A percentile compares a stretch with the other conserved stretches of the same genome.
phyloP scores from a whole-genome alignment of 2,329 filamentous ascomycete species.

The Cucurbitaria berberidis region DNA sequence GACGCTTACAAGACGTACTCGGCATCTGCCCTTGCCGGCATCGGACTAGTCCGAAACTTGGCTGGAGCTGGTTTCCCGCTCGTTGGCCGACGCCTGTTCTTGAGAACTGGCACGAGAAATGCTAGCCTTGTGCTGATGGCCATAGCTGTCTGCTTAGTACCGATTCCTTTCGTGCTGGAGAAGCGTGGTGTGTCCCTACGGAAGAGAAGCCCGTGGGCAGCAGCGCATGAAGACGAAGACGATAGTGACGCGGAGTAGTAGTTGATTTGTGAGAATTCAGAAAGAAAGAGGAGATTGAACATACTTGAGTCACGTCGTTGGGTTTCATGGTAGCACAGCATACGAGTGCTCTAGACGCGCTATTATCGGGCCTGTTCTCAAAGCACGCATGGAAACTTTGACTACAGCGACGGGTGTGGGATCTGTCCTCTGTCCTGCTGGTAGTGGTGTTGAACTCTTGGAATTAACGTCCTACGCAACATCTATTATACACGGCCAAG shows the following conservation, averaged over 20 bases:
- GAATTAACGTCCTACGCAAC: too few relatives aligned
- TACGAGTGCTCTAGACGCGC: slow-evolving; percentile 10
- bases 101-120: slow-evolving; percentile 36
- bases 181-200: slow-evolving; percentile 44
- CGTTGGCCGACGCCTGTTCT: slow-evolving; percentile 39
- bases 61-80: slow-evolving; percentile 46
- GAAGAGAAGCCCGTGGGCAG: slow-evolving; percentile 49
- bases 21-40: slow-evolving; percentile 51
- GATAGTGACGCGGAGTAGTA: slow-evolving; percentile 16
- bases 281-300: background rate
- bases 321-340: background rate
- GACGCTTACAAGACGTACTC: slow-evolving; percentile 56
- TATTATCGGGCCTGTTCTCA: background rate
- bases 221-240: slow-evolving; percentile 45
- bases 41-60: slow-evolving; percentile 48
- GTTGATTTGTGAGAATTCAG: background rate
- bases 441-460: too few relatives aligned
- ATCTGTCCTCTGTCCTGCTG: too few relatives aligned
- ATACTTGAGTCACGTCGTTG: background rate
- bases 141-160: slow-evolving; percentile 37
- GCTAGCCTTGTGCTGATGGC: slow-evolving; percentile 39
- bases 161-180: slow-evolving; percentile 45
- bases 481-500: too few relatives aligned
- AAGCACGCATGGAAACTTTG: background rate
- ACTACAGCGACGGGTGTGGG: background rate